Percentiles rank a stretch among this genome's conserved stretches.
Evolutionary conservation across 1,284 basidiomycete species (phyloP).

Genomic region (Moesziomyces aphidis): DNA sequence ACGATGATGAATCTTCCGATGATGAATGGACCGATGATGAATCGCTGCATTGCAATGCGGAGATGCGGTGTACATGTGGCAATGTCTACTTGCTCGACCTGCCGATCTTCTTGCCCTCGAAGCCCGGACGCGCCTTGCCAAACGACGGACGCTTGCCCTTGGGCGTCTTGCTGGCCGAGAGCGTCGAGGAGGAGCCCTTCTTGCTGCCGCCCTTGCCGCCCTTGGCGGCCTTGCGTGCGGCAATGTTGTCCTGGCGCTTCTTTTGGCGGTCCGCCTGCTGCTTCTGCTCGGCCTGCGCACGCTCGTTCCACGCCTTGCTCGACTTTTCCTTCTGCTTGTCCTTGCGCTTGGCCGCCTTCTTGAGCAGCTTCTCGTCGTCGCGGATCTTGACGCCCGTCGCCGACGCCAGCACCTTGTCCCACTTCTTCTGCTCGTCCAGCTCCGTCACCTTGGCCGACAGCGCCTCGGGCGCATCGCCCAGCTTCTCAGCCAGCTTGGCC

Average conservation of each 20-base stretch:
- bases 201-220: constrained; percentile 41
- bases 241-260: constrained; percentile 63
- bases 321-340: constrained; percentile 65
- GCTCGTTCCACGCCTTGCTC: constrained; percentile 60
- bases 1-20: neutral
- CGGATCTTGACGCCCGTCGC: constrained; percentile 64
- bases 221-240: constrained; percentile 53
- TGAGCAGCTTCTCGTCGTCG: constrained; percentile 63
- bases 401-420: constrained; percentile 61
- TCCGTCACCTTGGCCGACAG: constrained; percentile 45
- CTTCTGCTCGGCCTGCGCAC: constrained; percentile 49
- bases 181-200: constrained; percentile 25
- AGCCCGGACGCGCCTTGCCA: constrained; percentile 58
- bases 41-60: constrained; percentile 3
- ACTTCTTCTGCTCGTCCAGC: constrained; percentile 54
- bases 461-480: constrained; percentile 43
- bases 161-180: constrained; percentile 37
- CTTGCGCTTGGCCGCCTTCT: constrained; percentile 61
- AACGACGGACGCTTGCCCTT: constrained; percentile 35
- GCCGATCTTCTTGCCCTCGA: constrained; percentile 58
- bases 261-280: constrained; percentile 60
- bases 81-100: constrained; percentile 32
- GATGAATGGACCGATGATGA: neutral
- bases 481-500: constrained; percentile 45
- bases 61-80: neutral